Evolutionary conservation across 345 rosid species (phyloP), one percentile per base, ranked within the genome.

Genomic region (Populus davidiana): DNA sequence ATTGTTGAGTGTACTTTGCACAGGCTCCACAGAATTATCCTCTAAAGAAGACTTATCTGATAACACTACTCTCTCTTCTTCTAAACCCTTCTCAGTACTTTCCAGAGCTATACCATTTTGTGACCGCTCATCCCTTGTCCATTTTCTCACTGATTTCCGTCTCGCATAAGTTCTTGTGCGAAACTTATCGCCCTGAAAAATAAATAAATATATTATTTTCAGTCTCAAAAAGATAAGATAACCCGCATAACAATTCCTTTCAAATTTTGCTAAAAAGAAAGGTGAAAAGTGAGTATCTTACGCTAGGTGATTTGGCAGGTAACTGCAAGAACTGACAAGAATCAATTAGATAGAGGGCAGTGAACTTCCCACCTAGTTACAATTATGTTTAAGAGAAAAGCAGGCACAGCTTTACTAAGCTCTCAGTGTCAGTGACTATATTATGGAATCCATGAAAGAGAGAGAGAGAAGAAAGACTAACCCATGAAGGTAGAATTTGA

Each of bases 121-220:
- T n/a, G 61, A 80, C 67, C 80, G 75, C 31, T 77, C 68, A 43
- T 81, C 68, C 72, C 74, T 83, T 77, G 62, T 86, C 2, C 69
- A 80, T 80, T 86, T 90, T 83, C 88, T 89, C 74, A 71, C 71
- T 5, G 95, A 81, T 81, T 87, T 89, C 65, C 82, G 87, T 76
- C 85, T 85, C 1, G 89, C 88, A 75, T 82, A 84, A 12, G 73
- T 79, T 69, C 68, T 47, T 2, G 67, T 43, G 44, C 83, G 63
- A 43, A 85, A 76, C 79, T 79, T 85, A 41, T 63, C 67, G 38
- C 59, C 68, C 94, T 84, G 78, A 65, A 54, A 50, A 81, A 72
- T 6, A 38, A 9, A 41, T 3, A 49, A 67, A 29, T 31, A 21
- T 1, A 49, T 11, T 14, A 63, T 1, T 4, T 5, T 49, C 33